Base-by-base conservation (phyloP, 352 stramenopile genomes). In the Phytophthora macrochlamydospora region DNA sequence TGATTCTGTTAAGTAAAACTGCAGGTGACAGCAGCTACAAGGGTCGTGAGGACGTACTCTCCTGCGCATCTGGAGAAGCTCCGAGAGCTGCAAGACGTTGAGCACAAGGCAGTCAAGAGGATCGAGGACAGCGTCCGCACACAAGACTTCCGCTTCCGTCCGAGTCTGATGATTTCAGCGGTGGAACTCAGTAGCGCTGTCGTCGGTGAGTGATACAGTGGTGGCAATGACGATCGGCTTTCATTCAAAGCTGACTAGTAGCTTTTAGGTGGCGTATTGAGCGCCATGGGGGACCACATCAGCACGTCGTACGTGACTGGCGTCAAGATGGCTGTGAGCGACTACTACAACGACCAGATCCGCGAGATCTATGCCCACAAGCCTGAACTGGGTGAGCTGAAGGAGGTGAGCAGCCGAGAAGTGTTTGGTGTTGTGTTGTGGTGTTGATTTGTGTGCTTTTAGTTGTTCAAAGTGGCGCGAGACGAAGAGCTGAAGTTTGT, bases 291-390 rank as follows among this genome's bases (percentile, higher is more conserved):
- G 1, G 85, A 91, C 53, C 69, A 65, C 13, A 68, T 90, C 55
- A 90, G 83, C 46, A 80, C 71, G 11, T 85, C 85, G n/a, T 93
- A 91, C 61, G 55, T 88, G 54, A 78, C 73, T 5, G 87, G 87
- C 14, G 72, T 93, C 40, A 95, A 94, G 65, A 78, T 80, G 58
- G 87, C 84, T 2, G 85, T 94, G 46, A 86, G 81, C 35, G 87
- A 95, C 56, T 93, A 93, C 71, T 95, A 94, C 73, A 95, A 95
- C 70, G 87, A 95, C 67, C 87, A 95, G 59, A 94, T 95, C 51
- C 85, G 87, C 14, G 87, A 95, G 57, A 84, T 95, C n/a, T 91
- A 94, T 62, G 83, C 81, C 29, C 65, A 65, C 4, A 84, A 88
- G 35, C 79, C 73, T 0, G 65, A 91, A 1, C 70, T 89, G 65